These are phyloP conservation scores for Coemansia sp. DNA, from an alignment of 192 early-diverging fungal genomes.

Conservation along the genomic window DNA sequence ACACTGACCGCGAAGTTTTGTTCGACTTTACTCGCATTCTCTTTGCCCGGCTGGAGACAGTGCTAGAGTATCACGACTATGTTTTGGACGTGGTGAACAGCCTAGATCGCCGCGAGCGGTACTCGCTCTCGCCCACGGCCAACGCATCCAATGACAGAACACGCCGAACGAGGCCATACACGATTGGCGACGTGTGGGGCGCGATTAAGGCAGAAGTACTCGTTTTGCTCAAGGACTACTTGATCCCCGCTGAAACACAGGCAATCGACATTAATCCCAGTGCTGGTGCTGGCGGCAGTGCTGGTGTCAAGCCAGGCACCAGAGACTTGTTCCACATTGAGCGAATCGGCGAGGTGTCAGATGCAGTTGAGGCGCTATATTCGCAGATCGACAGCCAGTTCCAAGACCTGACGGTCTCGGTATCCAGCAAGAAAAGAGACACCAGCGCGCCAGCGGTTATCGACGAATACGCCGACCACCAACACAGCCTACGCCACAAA, in stretches of 20 bases:
- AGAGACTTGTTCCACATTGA: slow-evolving; percentile 55
- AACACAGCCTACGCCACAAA: slow-evolving; percentile 47
- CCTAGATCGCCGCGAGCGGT: slow-evolving; percentile 48
- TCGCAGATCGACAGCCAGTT: slow-evolving; percentile 49
- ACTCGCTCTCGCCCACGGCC: slow-evolving; percentile 27
- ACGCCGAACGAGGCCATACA: slow-evolving; percentile 28
- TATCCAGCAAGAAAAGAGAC: slow-evolving; percentile 32
- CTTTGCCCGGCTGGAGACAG: slow-evolving; percentile 75
- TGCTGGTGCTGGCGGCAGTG: slow-evolving; percentile 1
- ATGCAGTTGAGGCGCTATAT: slow-evolving; percentile 42
- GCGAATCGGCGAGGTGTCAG: slow-evolving; percentile 26
- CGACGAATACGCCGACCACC: slow-evolving; percentile 52
- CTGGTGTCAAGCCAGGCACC: slow-evolving; percentile 26
- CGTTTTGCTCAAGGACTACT: slow-evolving; percentile 51
- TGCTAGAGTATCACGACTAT: slow-evolving; percentile 73
- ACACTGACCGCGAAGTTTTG: slow-evolving; percentile 68
- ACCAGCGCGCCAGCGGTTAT: slow-evolving; percentile 38
- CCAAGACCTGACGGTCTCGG: slow-evolving; percentile 37
- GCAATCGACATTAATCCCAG: slow-evolving; percentile 17
- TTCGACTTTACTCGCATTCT: slow-evolving; percentile 75
- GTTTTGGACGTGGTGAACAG: slow-evolving; percentile 65
- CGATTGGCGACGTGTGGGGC: slow-evolving; percentile 54
- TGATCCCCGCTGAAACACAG: slow-evolving; percentile 43
- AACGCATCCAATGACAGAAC: background rate
- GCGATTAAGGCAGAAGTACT: slow-evolving; percentile 53